These are phyloP conservation scores for Aspergillus nomiae DNA, from an alignment of 2,329 filamentous ascomycete genomes.

Conservation along the genomic window DNA sequence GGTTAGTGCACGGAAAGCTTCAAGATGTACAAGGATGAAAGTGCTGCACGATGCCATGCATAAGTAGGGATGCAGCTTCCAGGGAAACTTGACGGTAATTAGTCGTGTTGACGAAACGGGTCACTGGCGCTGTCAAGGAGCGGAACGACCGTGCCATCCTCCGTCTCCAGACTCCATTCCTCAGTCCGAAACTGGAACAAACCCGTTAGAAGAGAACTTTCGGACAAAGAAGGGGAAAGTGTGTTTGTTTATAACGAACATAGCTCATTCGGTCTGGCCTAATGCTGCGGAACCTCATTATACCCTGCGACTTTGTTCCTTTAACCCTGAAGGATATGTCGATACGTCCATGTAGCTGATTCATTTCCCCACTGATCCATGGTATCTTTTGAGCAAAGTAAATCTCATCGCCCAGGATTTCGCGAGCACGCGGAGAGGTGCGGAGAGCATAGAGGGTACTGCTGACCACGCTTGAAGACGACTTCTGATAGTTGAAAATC, in stretches of 20 bases:
- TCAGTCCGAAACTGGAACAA: conserved; percentile 74
- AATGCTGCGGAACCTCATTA: conserved; percentile 79
- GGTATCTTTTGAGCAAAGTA: conserved; percentile 78
- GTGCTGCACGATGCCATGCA: not conserved
- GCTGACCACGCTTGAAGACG: conserved; percentile 80
- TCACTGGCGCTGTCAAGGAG: conserved; percentile 70
- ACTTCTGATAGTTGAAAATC: conserved; percentile 99
- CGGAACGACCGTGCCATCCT: conserved; percentile 69
- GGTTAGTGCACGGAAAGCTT: not conserved
- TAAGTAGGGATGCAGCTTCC: not conserved
- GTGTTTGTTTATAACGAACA: conserved; percentile 44
- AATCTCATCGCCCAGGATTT: conserved; percentile 81
- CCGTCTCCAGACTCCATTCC: conserved; percentile 81
- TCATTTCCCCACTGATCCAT: conserved; percentile 85
- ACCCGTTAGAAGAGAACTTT: conserved; percentile 9
- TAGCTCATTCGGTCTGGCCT: conserved; percentile 65
- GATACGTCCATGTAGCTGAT: conserved; percentile 89
- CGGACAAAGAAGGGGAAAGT: conserved; percentile 4
- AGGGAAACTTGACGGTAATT: conserved; percentile 14
- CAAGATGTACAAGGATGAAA: not conserved
- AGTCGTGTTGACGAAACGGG: conserved; percentile 63
- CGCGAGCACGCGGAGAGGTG: conserved; percentile 73
- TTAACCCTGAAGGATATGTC: conserved; percentile 85
- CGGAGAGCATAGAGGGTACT: conserved; percentile 90
- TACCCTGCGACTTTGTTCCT: conserved; percentile 69